Evolutionary conservation across 208 protist genomes (phyloP), one percentile per base, ranked within the genome.

Genomic region (Leishmania major): DNA sequence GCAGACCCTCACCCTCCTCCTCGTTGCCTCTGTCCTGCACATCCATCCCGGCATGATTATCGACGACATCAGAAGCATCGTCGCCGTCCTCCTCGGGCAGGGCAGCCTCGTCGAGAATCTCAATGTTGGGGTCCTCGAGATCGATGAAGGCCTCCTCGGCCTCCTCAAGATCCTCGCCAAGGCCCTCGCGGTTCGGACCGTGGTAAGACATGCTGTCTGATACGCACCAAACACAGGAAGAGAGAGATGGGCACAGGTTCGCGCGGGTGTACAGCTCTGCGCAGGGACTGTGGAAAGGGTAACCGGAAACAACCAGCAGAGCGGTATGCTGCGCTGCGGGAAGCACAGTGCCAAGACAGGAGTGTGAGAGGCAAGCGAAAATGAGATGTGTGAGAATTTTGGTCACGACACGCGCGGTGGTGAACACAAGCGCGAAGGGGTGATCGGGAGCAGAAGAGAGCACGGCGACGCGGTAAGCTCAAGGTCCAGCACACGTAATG

Each of bases 51-150:
- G 72, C 78, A 35, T 85, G 80, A 17, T 92, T 53, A 17, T 53
- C 45, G 8, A 25, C 10, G 2, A 53, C 85, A 49, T 67, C 86
- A n/a, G 90, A 85, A 53, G 90, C 86, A 37, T 90, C 82, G 15
- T 83, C 81, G 35, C 87, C 80, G 11, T 86, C 72, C 15, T 89
- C 84, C 22, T 81, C 82, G 1, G 72, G 76, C 35, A 83, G 78
- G 35, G 87, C 82, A 51, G 71, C 85, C 53, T 92, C 92, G 49
- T 95, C 91, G 28, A 96, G 75, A 45, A 96, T 91, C 55, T 95
- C 92, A 31, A 95, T 82, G 72, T 93, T 84, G 5, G 95, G 93
- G 79, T 97, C 95, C 15, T 96, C 90, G n/a, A 97, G 88, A 77
- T 96, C 91, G 76, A 96, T 88, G 80, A 96, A 95, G 22, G 84